Evolutionary conservation across 2,329 filamentous ascomycete genomes (phyloP), one percentile per base, ranked within the genome.

Genomic region (Hymenoscyphus albidus): DNA sequence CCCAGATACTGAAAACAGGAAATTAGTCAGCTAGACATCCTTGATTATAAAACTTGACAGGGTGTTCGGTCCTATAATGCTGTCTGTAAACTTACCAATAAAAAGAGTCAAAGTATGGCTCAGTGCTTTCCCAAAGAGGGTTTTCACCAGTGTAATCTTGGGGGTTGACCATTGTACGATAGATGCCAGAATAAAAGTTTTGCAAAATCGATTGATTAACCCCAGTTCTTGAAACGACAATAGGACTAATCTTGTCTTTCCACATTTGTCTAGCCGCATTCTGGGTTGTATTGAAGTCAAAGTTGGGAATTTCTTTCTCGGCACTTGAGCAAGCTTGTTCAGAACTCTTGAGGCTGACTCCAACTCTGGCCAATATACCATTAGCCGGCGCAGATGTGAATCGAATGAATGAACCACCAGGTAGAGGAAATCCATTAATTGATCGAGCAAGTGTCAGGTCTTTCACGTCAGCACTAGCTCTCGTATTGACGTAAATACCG

Each of bases 71-170:
- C 83, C 92, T 90, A 62, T 83, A 77, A 0, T 86, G 83, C 61
- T 91, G 84, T 1, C 85, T 83, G 0, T 77, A 66, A 88, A 69
- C 92, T 89, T 0, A 89, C 69, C 72, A 74, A 40, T 74, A 74
- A 70, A 88, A 91, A 0, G 87, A 90, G 74, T 92, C 89, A 71
- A 88, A 92, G 71, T 91, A 91, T 1, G 88, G 88, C 74, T 90
- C 87, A 1, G 78, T 79, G 58, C 83, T 87, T 3, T 82, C 68
- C 87, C 88, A 92, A 0, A 86, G 72, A 0, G 88, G 87, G 62
- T 91, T 92, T 72, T 92, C 89, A 0, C 87, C 87, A 0, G 88
- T 91, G 69, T 90, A 90, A 69, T 91, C 88, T 70, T 91, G 88
- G 2, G 88, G 88, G 60, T 84, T 87, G 67, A 91, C 84, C 82